A percentile compares a stretch with the other conserved stretches of the same genome.
phyloP scores from a whole-genome alignment of 2,329 filamentous ascomycete genomes.

The Zymoseptoria brevis region DNA sequence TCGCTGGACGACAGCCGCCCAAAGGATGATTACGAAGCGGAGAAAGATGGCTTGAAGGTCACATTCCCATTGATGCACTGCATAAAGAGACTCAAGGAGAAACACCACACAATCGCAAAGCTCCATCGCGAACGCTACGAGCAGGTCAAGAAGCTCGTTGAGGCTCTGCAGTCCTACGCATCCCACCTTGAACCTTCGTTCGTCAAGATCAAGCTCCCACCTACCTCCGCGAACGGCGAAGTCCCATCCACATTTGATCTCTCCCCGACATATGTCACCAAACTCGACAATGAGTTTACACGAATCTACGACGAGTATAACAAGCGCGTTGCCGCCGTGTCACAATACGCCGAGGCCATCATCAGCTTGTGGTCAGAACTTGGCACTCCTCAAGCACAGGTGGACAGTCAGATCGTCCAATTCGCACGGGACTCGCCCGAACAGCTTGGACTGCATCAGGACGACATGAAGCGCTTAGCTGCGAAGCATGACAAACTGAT shows the following conservation, averaged over 20 bases:
- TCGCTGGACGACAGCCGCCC: slow-evolving; percentile 71
- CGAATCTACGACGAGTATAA: slow-evolving; percentile 96
- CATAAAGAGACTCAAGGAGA: slow-evolving; percentile 73
- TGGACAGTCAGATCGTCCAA: slow-evolving; percentile 78
- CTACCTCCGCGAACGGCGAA: slow-evolving; percentile 66
- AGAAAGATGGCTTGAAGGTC: slow-evolving; percentile 62
- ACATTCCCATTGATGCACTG: slow-evolving; percentile 79
- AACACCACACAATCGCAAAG: slow-evolving; percentile 69
- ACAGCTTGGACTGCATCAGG: slow-evolving; percentile 83
- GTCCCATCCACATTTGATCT: slow-evolving; percentile 82
- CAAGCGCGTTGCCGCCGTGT: slow-evolving; percentile 67
- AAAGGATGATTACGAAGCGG: slow-evolving; percentile 55
- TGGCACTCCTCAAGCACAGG: slow-evolving; percentile 87
- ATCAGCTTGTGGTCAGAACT: slow-evolving; percentile 95
- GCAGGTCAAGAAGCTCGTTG: slow-evolving; percentile 89
- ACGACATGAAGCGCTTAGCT: slow-evolving; percentile 68
- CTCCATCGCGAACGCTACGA: slow-evolving; percentile 87
- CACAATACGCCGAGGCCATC: slow-evolving; percentile 69
- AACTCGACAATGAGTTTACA: slow-evolving; percentile 83
- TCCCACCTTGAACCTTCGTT: slow-evolving; percentile 89
- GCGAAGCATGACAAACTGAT: slow-evolving; percentile 71
- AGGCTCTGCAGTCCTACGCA: slow-evolving; percentile 91
- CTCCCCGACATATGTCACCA: slow-evolving; percentile 79
- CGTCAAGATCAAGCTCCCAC: slow-evolving; percentile 75
- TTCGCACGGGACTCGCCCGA: slow-evolving; percentile 85